Percentiles rank a stretch among this genome's conserved stretches.
Evolutionary conservation across 2,329 filamentous ascomycete species (phyloP).

Genomic region (Arthroderma sp.): DNA sequence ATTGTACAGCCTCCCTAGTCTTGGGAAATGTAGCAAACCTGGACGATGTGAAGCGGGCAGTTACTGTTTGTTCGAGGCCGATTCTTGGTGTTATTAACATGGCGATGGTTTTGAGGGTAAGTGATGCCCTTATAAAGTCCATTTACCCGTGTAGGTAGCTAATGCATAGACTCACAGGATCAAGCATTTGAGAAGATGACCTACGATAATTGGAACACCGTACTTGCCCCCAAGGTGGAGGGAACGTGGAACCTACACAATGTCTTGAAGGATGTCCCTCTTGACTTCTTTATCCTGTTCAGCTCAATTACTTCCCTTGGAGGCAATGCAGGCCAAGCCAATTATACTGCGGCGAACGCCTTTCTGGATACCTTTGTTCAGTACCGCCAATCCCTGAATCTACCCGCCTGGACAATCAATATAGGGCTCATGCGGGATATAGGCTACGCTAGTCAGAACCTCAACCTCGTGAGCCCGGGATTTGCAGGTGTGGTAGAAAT

Average conservation of each 20-base stretch:
- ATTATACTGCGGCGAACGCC: slow-evolving; percentile 10
- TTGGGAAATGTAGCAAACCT: slow-evolving; percentile 12
- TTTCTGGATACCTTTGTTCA: slow-evolving; percentile 12
- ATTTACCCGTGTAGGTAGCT: not conserved
- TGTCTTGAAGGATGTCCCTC: not conserved
- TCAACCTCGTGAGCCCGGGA: slow-evolving; percentile 3
- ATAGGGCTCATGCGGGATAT: slow-evolving; percentile 1
- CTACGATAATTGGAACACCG: slow-evolving; percentile 7
- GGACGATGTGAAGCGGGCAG: slow-evolving; percentile 6
- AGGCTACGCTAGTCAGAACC: not conserved
- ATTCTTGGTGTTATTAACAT: slow-evolving; percentile 10
- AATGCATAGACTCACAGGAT: not conserved
- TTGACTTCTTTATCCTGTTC: slow-evolving; percentile 18
- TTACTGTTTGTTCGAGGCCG: not conserved
- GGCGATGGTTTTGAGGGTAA: slow-evolving; percentile 12
- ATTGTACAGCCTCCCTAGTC: slow-evolving; percentile 5
- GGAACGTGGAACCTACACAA: slow-evolving; percentile 17
- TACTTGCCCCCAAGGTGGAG: slow-evolving; percentile 22
- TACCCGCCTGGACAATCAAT: not conserved
- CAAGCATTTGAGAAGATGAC: not conserved
- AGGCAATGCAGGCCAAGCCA: slow-evolving; percentile 8
- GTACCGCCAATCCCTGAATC: slow-evolving; percentile 12
- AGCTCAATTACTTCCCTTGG: slow-evolving; percentile 6
- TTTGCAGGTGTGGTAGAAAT: slow-evolving; percentile 9
- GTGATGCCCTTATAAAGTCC: not conserved